A percentile compares a stretch with the other conserved stretches of the same genome.
Conservation (phyloP, 352 stramenopile genomes). For the Pythium volutum region DNA sequence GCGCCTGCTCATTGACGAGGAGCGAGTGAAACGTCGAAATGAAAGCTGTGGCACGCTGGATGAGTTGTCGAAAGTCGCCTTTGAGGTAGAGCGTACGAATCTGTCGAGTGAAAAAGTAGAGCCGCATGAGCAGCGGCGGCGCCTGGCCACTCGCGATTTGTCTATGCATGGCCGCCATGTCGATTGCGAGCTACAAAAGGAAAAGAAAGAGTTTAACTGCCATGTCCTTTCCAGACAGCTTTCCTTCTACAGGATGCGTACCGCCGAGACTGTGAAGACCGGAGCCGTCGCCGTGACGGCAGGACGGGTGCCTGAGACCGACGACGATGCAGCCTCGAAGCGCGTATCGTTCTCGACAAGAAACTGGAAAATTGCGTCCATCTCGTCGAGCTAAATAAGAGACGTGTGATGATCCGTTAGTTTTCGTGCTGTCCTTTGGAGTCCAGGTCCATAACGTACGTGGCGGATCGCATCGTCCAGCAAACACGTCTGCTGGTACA, state of each 20-base stretch:
- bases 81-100: constrained; percentile 76
- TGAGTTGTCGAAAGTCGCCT: constrained; percentile 59
- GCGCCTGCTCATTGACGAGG: constrained; percentile 31
- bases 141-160: constrained; percentile 53
- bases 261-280: constrained; percentile 68
- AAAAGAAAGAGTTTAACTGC: too few species aligned
- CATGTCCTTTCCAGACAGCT: too few species aligned
- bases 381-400: constrained; percentile 57
- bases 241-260: constrained; percentile 23
- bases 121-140: constrained; percentile 45
- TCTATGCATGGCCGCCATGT: constrained; percentile 43
- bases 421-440: not conserved
- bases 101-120: constrained; percentile 81
- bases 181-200: constrained; percentile 52
- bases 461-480: constrained; percentile 80
- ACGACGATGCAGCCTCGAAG: constrained; percentile 2
- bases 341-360: constrained; percentile 24
- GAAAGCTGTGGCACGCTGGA: constrained; percentile 51
- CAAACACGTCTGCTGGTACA: constrained; percentile 84
- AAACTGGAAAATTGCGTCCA: constrained; percentile 68
- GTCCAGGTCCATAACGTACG: too few species aligned
- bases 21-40: constrained; percentile 48
- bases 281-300: constrained; percentile 25
- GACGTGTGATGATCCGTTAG: not conserved
- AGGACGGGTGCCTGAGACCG: not conserved